Evolutionary conservation across 495 filamentous ascomycete species (phyloP).

Genomic region (Podospora pseudoanserina): DNA sequence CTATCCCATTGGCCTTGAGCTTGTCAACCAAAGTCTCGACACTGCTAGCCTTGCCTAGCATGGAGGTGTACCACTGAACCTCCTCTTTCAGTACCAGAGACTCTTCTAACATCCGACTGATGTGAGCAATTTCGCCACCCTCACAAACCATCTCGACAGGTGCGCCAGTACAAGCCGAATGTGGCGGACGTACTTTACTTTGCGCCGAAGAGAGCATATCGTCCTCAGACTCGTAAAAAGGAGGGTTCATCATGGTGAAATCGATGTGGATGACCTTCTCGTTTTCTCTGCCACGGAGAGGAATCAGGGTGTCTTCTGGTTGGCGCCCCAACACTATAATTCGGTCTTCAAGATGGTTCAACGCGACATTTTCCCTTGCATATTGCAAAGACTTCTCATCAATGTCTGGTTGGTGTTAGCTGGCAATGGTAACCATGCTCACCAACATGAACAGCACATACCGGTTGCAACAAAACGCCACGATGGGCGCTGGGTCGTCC

Average conservation of each 20-base stretch:
- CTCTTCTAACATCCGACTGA: slow-evolving; percentile 70
- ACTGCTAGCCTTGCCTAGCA: slow-evolving; percentile 82
- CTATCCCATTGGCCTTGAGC: slow-evolving; percentile 55
- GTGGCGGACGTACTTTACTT: slow-evolving; percentile 64
- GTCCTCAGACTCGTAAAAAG: slow-evolving; percentile 74
- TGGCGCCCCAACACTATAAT: slow-evolving; percentile 60
- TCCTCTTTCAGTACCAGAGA: slow-evolving; percentile 56
- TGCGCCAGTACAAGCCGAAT: slow-evolving; percentile 77
- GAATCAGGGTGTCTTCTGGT: slow-evolving; percentile 55
- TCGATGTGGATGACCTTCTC: slow-evolving; percentile 61
- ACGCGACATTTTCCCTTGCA: slow-evolving; percentile 58
- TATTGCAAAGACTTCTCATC: slow-evolving; percentile 66
- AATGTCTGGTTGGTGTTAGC: slow-evolving; percentile 52
- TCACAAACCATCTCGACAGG: slow-evolving; percentile 80
- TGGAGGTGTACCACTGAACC: slow-evolving; percentile 84
- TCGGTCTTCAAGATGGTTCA: slow-evolving; percentile 61
- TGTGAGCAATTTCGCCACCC: slow-evolving; percentile 82
- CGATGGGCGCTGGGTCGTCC: slow-evolving; percentile 70
- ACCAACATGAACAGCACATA: neutral
- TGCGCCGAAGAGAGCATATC: slow-evolving; percentile 64
- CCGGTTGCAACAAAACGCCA: slow-evolving; percentile 59
- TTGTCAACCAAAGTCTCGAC: slow-evolving; percentile 59
- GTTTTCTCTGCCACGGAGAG: slow-evolving; percentile 42
- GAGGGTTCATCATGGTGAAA: slow-evolving; percentile 93
- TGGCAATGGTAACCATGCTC: neutral